Evolutionary conservation across 176 grass and related monocot species (phyloP).

Genomic region (Triticum turgidum): DNA sequence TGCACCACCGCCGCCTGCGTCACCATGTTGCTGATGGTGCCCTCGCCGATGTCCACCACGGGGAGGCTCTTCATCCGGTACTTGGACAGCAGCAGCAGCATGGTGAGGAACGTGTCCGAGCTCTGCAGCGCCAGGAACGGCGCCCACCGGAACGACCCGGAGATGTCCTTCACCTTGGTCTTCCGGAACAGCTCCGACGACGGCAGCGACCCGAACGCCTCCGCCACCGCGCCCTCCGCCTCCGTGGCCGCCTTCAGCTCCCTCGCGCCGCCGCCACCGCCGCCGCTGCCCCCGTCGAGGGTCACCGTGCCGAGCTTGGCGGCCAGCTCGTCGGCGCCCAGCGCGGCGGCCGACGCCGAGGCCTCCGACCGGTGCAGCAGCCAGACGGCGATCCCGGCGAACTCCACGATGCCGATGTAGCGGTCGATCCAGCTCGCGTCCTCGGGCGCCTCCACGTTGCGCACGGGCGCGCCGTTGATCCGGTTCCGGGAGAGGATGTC

Average conservation of each 20-base stretch:
- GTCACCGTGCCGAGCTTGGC: slow-evolving; percentile 67
- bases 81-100: slow-evolving; percentile 91
- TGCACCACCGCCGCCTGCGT: slow-evolving; percentile 88
- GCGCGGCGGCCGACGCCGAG: not conserved
- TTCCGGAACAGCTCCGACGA: slow-evolving; percentile 97
- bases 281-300: slow-evolving; percentile 6
- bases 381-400: slow-evolving; percentile 92
- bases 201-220: slow-evolving; percentile 75
- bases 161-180: slow-evolving; percentile 93
- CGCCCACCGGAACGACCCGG: slow-evolving; percentile 94
- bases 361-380: slow-evolving; percentile 70
- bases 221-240: slow-evolving; percentile 21
- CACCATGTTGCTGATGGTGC: slow-evolving; percentile 86
- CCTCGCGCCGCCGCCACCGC: not conserved
- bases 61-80: slow-evolving; percentile 99
- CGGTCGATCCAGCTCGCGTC: slow-evolving; percentile 96
- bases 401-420: slow-evolving; percentile 96
- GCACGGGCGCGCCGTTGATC: slow-evolving; percentile 78
- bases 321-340: slow-evolving; percentile 52
- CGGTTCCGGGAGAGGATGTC: slow-evolving; percentile 78
- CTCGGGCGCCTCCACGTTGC: slow-evolving; percentile 80
- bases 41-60: slow-evolving; percentile 83
- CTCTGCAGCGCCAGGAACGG: slow-evolving; percentile 92
- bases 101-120: slow-evolving; percentile 93
- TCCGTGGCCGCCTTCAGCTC: not conserved